Evolutionary conservation across 1,284 basidiomycete species (phyloP).

Genomic region (Marasmius tenuissimus): DNA sequence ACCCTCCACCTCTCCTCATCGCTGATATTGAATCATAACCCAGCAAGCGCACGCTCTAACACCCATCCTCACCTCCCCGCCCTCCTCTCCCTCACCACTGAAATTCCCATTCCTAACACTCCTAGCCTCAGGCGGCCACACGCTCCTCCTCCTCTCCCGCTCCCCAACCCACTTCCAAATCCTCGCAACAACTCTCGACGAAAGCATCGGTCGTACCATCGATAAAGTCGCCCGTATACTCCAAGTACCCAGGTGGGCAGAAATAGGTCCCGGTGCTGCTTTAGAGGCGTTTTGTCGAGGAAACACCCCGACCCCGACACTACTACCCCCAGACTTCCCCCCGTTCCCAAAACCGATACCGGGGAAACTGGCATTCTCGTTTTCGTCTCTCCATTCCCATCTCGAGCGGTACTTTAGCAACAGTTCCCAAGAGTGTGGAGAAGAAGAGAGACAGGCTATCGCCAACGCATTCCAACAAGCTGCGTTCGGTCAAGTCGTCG

Average conservation of each 20-base stretch:
- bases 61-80: conserved; percentile 66
- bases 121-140: conserved; percentile 90
- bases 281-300: conserved; percentile 73
- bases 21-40: conserved; percentile 4
- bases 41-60: conserved; percentile 96
- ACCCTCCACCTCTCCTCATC: conserved; percentile 6
- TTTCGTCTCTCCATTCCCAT: conserved; percentile 68
- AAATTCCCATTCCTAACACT: conserved; percentile 85
- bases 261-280: conserved; percentile 69
- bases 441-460: conserved; percentile 42
- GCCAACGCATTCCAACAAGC: conserved; percentile 75
- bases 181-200: conserved; percentile 76
- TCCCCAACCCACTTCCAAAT: conserved; percentile 63
- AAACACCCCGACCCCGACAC: too few species aligned
- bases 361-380: conserved; percentile 71
- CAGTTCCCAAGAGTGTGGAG: conserved; percentile 34
- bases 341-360: conserved; percentile 55
- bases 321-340: conserved; percentile 34
- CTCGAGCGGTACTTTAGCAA: conserved; percentile 52
- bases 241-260: conserved; percentile 55
- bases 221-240: conserved; percentile 81
- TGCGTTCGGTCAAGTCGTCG: conserved; percentile 71
- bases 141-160: conserved; percentile 76
- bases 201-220: conserved; percentile 75
- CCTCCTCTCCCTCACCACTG: conserved; percentile 5